Evolutionary conservation across 1,284 basidiomycete genomes (phyloP).

Genomic region (Leccinum subrobustum): DNA sequence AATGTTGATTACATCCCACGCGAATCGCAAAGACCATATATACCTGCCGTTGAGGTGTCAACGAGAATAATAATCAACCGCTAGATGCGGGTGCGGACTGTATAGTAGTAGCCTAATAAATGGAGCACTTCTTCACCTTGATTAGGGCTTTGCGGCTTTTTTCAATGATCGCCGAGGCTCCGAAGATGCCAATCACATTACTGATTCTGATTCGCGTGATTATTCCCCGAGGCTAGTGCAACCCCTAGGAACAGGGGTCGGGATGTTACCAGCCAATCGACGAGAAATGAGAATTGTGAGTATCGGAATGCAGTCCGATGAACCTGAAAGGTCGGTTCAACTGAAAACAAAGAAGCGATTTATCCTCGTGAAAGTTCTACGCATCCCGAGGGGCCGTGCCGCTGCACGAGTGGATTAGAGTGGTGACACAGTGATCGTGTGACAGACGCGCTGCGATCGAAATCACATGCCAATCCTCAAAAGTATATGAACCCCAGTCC

Average conservation of each 20-base stretch:
- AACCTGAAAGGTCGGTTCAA: neutral
- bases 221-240: neutral
- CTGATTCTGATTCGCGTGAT: slow-evolving; percentile 7
- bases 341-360: neutral
- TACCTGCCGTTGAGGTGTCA: neutral
- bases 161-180: slow-evolving; percentile 3
- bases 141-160: slow-evolving; percentile 1
- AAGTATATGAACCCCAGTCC: slow-evolving; percentile 33
- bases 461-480: slow-evolving; percentile 27
- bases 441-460: slow-evolving; percentile 16
- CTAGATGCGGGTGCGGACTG: neutral
- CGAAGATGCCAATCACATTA: slow-evolving; percentile 18
- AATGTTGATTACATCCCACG: neutral
- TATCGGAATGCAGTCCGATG: neutral
- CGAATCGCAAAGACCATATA: neutral
- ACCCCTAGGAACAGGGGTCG: slow-evolving; percentile 21
- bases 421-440: slow-evolving; percentile 10
- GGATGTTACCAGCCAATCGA: neutral
- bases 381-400: neutral
- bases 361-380: slow-evolving; percentile 9
- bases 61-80: neutral
- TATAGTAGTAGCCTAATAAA: neutral
- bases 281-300: neutral
- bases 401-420: neutral
- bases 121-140: neutral